Percentiles rank a stretch among this genome's conserved stretches.
Conservation (phyloP, 164 flowering plant species). For the Piper betle region DNA sequence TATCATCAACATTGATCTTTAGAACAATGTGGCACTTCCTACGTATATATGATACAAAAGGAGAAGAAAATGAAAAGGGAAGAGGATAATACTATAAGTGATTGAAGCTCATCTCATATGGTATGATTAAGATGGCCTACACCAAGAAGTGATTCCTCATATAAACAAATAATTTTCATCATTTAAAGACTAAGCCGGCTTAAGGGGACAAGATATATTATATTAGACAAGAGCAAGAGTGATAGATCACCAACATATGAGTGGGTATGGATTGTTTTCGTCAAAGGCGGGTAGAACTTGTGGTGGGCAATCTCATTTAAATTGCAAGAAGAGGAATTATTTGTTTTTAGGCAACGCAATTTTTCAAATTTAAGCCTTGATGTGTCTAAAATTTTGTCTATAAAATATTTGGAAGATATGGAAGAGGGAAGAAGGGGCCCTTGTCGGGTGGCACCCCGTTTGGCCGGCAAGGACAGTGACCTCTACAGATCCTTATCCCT, state of each 20-base stretch:
- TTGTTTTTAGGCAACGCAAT: not conserved
- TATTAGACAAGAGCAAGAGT: not conserved
- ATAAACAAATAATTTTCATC: not conserved
- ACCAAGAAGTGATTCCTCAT: not conserved
- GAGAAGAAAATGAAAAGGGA: no score
- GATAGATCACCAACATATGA: no score
- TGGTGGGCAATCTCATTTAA: not conserved
- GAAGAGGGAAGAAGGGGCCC: not conserved
- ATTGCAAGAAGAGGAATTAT: no score
- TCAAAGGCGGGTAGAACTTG: not conserved
- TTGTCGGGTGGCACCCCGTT: slow-evolving; percentile 48
- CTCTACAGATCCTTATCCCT: slow-evolving; percentile 12
- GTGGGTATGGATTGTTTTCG: not conserved
- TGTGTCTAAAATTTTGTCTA: no score
- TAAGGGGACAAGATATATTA: not conserved
- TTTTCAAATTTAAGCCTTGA: not conserved
- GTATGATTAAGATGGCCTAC: not conserved
- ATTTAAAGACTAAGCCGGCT: slow-evolving; percentile 1
- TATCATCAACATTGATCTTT: no score
- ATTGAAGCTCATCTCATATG: not conserved
- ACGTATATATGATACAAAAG: no score
- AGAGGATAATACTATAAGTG: not conserved
- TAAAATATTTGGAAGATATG: no score
- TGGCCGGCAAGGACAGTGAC: slow-evolving; percentile 33
- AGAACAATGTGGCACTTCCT: no score